These are phyloP conservation scores for Coemansia aciculifera DNA, from an alignment of 192 early-diverging fungal species.

Conservation along the genomic window DNA sequence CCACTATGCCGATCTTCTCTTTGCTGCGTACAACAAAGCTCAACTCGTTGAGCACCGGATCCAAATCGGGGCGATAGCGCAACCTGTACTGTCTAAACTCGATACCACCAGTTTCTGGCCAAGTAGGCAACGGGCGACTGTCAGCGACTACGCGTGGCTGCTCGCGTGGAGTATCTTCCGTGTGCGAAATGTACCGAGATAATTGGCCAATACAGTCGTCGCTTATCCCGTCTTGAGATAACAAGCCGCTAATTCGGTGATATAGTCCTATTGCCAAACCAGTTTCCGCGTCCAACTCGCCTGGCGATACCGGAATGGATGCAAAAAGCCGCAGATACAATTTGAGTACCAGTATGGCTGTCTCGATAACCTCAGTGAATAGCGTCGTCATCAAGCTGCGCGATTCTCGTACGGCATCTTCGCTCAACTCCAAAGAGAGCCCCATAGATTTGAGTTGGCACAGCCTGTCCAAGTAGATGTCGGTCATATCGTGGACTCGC, in stretches of 20 bases:
- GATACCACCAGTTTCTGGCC: constrained; percentile 72
- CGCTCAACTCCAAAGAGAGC: too few species aligned
- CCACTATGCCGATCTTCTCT: constrained; percentile 82
- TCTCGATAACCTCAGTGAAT: neutral
- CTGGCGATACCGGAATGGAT: neutral
- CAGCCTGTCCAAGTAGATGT: neutral
- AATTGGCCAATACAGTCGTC: neutral
- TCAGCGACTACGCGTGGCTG: constrained; percentile 58
- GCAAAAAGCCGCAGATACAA: neutral
- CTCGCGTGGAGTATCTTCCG: constrained; percentile 44
- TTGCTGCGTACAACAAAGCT: constrained; percentile 57
- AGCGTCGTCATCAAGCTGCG: neutral
- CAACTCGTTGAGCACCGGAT: constrained; percentile 37
- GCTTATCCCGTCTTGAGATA: neutral
- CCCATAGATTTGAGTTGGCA: neutral
- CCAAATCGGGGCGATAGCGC: constrained; percentile 11
- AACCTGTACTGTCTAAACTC: constrained; percentile 37
- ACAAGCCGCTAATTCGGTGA: neutral
- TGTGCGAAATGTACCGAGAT: neutral
- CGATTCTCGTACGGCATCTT: neutral
- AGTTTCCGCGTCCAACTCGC: constrained; percentile 11
- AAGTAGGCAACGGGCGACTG: constrained; percentile 54
- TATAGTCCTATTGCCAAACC: neutral
- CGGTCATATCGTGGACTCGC: constrained; percentile 13
- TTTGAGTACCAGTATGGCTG: neutral